phyloP scores from a whole-genome alignment of 2,329 filamentous ascomycete genomes.

The Rutstroemia sp. region DNA sequence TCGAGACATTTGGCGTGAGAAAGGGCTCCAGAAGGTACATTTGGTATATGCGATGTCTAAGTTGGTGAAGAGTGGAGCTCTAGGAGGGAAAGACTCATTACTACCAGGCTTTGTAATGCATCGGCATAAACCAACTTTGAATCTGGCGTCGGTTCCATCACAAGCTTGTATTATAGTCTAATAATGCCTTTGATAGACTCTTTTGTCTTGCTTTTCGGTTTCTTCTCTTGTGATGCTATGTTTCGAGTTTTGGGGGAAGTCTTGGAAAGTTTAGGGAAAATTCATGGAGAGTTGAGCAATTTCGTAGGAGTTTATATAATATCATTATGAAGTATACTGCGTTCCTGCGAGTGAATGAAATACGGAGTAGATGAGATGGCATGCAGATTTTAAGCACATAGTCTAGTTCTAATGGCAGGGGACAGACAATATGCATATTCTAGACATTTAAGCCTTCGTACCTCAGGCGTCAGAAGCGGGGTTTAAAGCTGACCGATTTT shows the following conservation, averaged over 20 bases:
- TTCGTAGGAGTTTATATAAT: too few species aligned
- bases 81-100: constrained; percentile 5
- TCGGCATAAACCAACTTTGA: constrained; percentile 6
- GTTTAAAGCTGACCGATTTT: too few species aligned
- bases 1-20: constrained; percentile 15
- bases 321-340: too few species aligned
- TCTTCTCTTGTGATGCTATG: background rate
- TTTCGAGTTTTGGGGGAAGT: background rate
- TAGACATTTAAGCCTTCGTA: too few species aligned
- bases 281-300: too few species aligned
- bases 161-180: constrained; percentile 10
- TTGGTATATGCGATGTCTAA: constrained; percentile 11
- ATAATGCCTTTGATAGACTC: constrained; percentile 9
- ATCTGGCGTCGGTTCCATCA: constrained; percentile 8
- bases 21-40: constrained; percentile 20
- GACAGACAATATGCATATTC: too few species aligned
- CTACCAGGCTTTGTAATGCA: constrained; percentile 5
- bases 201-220: background rate
- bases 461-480: too few species aligned
- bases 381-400: too few species aligned
- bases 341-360: too few species aligned
- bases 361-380: too few species aligned
- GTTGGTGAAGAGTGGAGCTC: constrained; percentile 13
- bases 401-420: too few species aligned
- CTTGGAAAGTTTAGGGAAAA: background rate